Conservation (phyloP, 192 early-diverging fungal species). For the Podochytrium sp. region DNA sequence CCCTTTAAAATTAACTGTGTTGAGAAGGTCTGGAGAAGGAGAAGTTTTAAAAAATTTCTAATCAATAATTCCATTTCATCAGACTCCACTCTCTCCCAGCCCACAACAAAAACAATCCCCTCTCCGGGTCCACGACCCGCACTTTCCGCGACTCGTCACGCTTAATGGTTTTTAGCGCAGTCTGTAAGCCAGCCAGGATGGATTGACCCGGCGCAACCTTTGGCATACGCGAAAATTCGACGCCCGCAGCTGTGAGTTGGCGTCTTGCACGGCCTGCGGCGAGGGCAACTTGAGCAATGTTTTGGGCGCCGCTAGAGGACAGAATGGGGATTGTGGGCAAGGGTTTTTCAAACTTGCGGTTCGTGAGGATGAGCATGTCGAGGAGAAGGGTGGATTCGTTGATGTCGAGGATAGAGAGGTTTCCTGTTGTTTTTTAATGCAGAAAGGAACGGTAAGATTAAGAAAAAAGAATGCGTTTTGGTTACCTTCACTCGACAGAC, state of each 20-base stretch:
- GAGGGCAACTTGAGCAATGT: background rate
- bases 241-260: too few relatives aligned
- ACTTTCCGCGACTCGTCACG: background rate
- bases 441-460: background rate
- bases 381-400: constrained; percentile 15
- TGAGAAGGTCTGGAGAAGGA: background rate
- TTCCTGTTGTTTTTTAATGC: background rate
- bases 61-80: background rate
- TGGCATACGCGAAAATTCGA: too few relatives aligned
- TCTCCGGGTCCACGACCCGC: constrained; percentile 6
- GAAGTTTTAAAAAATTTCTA: background rate
- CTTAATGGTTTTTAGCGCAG: too few relatives aligned
- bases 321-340: too few relatives aligned
- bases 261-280: background rate
- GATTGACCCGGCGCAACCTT: too few relatives aligned
- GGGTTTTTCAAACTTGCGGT: constrained; percentile 3
- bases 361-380: constrained; percentile 16
- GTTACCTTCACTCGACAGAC: constrained; percentile 2
- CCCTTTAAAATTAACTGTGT: too few relatives aligned
- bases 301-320: background rate
- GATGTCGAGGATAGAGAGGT: constrained; percentile 4
- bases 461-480: background rate
- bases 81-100: constrained; percentile 25
- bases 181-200: too few relatives aligned
- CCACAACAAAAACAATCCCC: constrained; percentile 4